Base-by-base conservation (phyloP, 2,329 filamentous ascomycete species). In the Aspergillus sp. region DNA sequence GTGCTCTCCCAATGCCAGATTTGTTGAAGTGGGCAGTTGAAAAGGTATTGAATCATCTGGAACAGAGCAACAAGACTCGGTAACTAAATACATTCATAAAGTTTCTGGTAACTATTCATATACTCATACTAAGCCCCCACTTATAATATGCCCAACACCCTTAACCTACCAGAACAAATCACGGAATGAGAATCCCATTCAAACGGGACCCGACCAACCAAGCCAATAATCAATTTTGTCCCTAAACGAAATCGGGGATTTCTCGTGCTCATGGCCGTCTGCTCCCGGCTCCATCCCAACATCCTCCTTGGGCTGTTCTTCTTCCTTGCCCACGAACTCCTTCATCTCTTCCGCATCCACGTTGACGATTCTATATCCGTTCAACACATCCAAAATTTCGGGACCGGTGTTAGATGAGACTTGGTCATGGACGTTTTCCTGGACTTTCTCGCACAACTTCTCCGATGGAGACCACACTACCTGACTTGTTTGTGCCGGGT, bases 1-100 rank as follows among this genome's bases (percentile, higher is more conserved):
- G 82, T 19, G 82, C 86, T 67, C 76, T 80, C 8, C 81, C 85
- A 57, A 87, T 92, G 82, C 79, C 79, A 62, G 78, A 81, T 55
- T 82, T 85, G 31, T 73, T 93, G 62, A 78, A 80, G 52, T 93
- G 90, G 90, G 86, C 86, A 1, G 88, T 91, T 2, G 82, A 85
- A 52, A 75, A 78, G 49, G 72, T 92, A 17, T 80, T 90, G 68
- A 69, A 70, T 17, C 65, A 63, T 51, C 64, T 70, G 14, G 60
- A 64, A 47, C 11, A 57, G n/a, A 55, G 15, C 21, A 52, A 27
- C 12, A 23, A 23, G 17, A 17, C 39, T 24, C 17, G 21, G 33
- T 49, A 51, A 37, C 33, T 15, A 53, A 43, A 48, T 50, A 49
- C 17, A 41, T 7, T 19, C 15, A 37, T 45, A 21, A 12, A 19